Evolutionary conservation across 306 rosid genomes (phyloP), one percentile per base, ranked within the genome.

Genomic region (Parietaria judaica): DNA sequence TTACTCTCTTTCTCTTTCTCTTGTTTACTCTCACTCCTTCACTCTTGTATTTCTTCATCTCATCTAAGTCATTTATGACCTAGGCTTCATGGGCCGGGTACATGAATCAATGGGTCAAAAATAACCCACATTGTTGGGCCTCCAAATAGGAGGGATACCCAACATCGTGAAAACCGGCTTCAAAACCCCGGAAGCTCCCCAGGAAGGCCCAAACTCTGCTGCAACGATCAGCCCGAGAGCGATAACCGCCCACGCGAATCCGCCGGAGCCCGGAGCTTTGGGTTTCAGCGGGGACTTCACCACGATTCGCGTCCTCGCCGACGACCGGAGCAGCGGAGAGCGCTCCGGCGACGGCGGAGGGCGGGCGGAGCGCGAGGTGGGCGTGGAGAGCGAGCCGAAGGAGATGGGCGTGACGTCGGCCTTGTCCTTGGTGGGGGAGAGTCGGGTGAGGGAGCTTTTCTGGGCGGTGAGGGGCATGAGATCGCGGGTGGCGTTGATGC

Each of bases 401-500:
- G 94, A 77, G 53, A 88, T 72, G 0, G 90, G 94, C 17, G 96
- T 84, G 53, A 59, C 46, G 13, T 80, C 52, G 15, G 75, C 13
- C 14, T 54, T 55, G 11, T 41, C 45, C n/a, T 79, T 74, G 71
- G 79, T 63, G 8, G 80, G 61, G 10, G 92, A 85, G 68, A 80
- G 71, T 59, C 85, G 77, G 2, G 90, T 78, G 70, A 85, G 77
- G 14, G 94, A 50, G 75, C 73, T 85, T 61, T 81, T 90, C 57
- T 80, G 81, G n/a, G 72, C 51, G 70, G 83, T 83, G 11, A 58
- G 5, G 53, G 96, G 88, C 68, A 85, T 81, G 63, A 89, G 95
- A 11, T 92, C 99, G n/a, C 77, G 87, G 16, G 95, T 88, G 66
- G 99, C 96, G 39, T 70, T 77, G 84, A 90, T 79, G 68, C 96